phyloP scores from a whole-genome alignment of 495 filamentous ascomycete species.

The Lepraria neglecta region DNA sequence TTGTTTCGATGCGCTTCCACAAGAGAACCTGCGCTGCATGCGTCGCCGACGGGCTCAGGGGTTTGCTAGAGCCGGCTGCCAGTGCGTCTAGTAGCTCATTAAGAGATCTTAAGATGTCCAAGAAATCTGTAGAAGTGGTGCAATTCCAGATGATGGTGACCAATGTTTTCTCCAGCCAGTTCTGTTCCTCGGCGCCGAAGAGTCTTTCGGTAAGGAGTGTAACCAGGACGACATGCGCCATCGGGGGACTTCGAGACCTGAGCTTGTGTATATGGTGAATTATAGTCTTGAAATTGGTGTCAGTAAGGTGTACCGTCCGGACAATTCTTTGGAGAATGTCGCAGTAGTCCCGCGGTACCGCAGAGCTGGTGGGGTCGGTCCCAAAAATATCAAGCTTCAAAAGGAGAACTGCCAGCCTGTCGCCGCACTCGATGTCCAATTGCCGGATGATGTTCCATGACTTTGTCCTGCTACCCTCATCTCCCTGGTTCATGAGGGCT shows the following conservation, averaged over 20 bases:
- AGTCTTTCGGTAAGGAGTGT: conserved; percentile 46
- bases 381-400: conserved; percentile 61
- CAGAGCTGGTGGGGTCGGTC: conserved; percentile 28
- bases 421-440: conserved; percentile 54
- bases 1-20: conserved; percentile 66
- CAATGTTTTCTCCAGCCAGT: conserved; percentile 59
- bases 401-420: conserved; percentile 58
- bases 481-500: conserved; percentile 36
- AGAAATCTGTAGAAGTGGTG: conserved; percentile 32
- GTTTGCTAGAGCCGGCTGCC: conserved; percentile 29
- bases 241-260: conserved; percentile 38
- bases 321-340: conserved; percentile 51
- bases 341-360: conserved; percentile 41
- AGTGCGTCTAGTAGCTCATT: conserved; percentile 38
- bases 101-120: conserved; percentile 31
- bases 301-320: conserved; percentile 49
- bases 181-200: conserved; percentile 36
- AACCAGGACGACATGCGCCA: conserved; percentile 21
- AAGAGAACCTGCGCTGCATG: conserved; percentile 67
- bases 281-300: conserved; percentile 60
- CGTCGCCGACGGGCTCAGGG: conserved; percentile 51
- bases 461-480: conserved; percentile 40
- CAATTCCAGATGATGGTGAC: conserved; percentile 57
- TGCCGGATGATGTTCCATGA: conserved; percentile 53
- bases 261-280: conserved; percentile 65